These are phyloP conservation scores for Cryptococcus sp. DNA, from an alignment of 1,284 basidiomycete genomes.

Conservation along the genomic window DNA sequence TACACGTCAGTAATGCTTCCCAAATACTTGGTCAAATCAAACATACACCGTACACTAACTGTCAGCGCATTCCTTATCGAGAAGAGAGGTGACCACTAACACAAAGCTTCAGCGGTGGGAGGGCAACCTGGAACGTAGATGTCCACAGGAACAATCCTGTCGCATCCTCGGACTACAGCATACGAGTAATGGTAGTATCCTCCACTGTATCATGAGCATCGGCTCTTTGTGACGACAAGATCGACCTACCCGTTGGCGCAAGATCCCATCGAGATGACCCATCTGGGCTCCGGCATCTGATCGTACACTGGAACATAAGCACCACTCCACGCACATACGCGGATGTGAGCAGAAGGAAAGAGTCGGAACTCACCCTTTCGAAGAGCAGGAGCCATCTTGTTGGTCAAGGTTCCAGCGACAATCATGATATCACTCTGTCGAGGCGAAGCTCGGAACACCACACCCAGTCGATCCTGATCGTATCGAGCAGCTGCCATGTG, in stretches of 20 bases:
- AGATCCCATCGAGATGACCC: constrained; percentile 99
- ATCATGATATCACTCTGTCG: constrained; percentile 99
- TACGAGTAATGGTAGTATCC: constrained; percentile 98
- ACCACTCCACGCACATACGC: not conserved
- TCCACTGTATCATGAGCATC: constrained; percentile 49
- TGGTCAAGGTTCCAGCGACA: constrained; percentile 96
- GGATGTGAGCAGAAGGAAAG: not conserved
- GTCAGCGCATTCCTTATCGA: constrained; percentile 1
- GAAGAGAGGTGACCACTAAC: constrained; percentile 58
- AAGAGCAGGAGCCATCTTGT: constrained; percentile 99
- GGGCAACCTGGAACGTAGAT: constrained; percentile 89
- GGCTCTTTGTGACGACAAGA: not conserved
- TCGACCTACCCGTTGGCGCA: constrained; percentile 76
- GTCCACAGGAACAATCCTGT: constrained; percentile 97
- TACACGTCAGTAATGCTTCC: constrained; percentile 11
- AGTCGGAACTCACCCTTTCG: constrained; percentile 54
- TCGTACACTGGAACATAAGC: no score
- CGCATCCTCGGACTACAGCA: constrained; percentile 98
- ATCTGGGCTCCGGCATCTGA: constrained; percentile 93
- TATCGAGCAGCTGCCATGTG: constrained; percentile 87
- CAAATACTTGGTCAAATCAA: not conserved
- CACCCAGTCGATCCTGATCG: constrained; percentile 95
- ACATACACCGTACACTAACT: not conserved
- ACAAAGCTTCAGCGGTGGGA: constrained; percentile 2
- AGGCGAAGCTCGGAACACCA: constrained; percentile 97